Evolutionary conservation across 2,329 filamentous ascomycete species (phyloP).

Genomic region (Cladosporium sp.): DNA sequence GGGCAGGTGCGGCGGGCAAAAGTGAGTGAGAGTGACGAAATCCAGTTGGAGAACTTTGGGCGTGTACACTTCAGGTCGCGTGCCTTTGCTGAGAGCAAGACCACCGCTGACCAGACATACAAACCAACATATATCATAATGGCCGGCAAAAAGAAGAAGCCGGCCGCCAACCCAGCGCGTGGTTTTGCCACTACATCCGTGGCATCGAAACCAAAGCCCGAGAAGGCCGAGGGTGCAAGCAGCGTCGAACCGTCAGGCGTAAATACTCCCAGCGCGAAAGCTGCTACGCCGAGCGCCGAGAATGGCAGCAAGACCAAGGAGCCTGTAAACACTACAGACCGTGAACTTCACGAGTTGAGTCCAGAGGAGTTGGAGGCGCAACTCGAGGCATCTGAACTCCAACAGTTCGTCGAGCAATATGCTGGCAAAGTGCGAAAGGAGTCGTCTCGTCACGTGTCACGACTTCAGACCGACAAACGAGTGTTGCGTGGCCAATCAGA

Average conservation of each 20-base stretch:
- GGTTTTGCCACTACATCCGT: slow-evolving; percentile 93
- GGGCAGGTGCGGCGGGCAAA: not conserved
- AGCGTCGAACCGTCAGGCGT: slow-evolving; percentile 25
- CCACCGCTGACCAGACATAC: not conserved
- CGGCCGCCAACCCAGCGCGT: slow-evolving; percentile 77
- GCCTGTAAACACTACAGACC: slow-evolving; percentile 13
- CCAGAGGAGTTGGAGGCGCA: slow-evolving; percentile 88
- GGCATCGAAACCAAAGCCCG: slow-evolving; percentile 63
- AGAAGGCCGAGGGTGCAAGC: slow-evolving; percentile 26
- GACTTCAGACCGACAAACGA: slow-evolving; percentile 80
- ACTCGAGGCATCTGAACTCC: slow-evolving; percentile 84
- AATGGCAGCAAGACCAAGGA: not conserved
- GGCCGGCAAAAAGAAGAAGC: slow-evolving; percentile 79
- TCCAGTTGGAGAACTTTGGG: not conserved
- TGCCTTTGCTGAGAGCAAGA: not conserved
- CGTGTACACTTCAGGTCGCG: no score
- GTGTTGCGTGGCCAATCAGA: slow-evolving; percentile 76
- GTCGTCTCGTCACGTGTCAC: slow-evolving; percentile 67
- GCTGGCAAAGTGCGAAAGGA: slow-evolving; percentile 75
- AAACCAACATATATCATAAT: slow-evolving; percentile 10
- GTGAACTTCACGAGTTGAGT: slow-evolving; percentile 54
- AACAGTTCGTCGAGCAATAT: slow-evolving; percentile 80
- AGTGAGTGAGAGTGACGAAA: not conserved
- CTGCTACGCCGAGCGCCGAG: slow-evolving; percentile 1
- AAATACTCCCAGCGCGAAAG: slow-evolving; percentile 24